Evolutionary conservation across 2,329 filamentous ascomycete species (phyloP).

Genomic region (Hymenoscyphus infarciens): DNA sequence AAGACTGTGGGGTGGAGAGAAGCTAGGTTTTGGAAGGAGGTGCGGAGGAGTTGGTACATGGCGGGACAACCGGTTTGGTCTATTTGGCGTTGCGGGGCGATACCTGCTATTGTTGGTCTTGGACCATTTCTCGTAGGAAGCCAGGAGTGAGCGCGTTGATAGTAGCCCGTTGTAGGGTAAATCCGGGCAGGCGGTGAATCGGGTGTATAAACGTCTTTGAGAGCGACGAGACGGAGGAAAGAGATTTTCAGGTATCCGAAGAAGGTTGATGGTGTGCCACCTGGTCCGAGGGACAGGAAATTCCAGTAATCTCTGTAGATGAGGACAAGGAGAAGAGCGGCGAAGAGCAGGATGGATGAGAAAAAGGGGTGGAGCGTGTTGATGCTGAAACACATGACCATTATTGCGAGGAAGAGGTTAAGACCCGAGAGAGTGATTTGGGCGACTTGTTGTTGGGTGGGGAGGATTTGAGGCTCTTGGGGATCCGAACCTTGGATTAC

Average conservation of each 20-base stretch:
- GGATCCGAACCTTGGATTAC: slow-evolving; percentile 20
- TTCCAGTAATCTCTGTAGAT: slow-evolving; percentile 70
- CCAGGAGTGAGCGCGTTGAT: slow-evolving; percentile 40
- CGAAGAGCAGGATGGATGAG: slow-evolving; percentile 47
- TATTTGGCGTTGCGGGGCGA: slow-evolving; percentile 77
- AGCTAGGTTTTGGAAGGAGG: slow-evolving; percentile 51
- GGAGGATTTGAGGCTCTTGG: slow-evolving; percentile 21
- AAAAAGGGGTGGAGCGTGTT: slow-evolving; percentile 48
- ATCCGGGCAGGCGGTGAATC: slow-evolving; percentile 49
- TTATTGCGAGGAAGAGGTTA: slow-evolving; percentile 44
- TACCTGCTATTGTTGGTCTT: slow-evolving; percentile 66
- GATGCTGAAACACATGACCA: slow-evolving; percentile 49
- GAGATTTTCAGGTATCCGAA: slow-evolving; percentile 70
- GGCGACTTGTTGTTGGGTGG: slow-evolving; percentile 30
- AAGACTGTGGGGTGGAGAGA: slow-evolving; percentile 45
- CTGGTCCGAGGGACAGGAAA: slow-evolving; percentile 74
- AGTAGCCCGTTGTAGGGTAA: slow-evolving; percentile 55
- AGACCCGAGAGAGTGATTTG: slow-evolving; percentile 32
- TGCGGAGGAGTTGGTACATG: slow-evolving; percentile 54
- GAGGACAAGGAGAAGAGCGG: slow-evolving; percentile 44
- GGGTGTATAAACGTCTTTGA: slow-evolving; percentile 66
- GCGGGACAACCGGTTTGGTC: slow-evolving; percentile 57
- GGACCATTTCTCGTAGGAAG: slow-evolving; percentile 61
- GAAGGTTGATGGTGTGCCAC: slow-evolving; percentile 73
- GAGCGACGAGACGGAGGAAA: slow-evolving; percentile 65